Conservation (phyloP, 192 early-diverging fungal species). For the Podochytrium sp. region DNA sequence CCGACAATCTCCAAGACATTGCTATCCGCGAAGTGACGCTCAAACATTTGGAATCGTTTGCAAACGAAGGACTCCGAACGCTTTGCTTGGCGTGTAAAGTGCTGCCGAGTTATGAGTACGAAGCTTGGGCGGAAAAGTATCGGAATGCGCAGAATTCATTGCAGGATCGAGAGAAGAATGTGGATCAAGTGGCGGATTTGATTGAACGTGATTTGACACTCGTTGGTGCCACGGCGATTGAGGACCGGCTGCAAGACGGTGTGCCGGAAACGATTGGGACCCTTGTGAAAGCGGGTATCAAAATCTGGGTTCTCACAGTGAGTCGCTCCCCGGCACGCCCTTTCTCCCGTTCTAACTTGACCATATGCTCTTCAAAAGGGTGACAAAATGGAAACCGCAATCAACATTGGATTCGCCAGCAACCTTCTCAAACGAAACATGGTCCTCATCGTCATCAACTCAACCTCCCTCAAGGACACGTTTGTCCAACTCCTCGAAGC, state of each 20-base stretch:
- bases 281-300: constrained; percentile 84
- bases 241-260: constrained; percentile 95
- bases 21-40: constrained; percentile 49
- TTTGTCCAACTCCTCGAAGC: constrained; percentile 64
- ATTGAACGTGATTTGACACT: constrained; percentile 84
- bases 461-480: constrained; percentile 46
- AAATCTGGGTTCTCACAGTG: constrained; percentile 93
- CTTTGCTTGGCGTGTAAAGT: constrained; percentile 82
- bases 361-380: constrained; percentile 50
- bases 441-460: constrained; percentile 60
- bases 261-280: constrained; percentile 90
- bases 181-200: constrained; percentile 72
- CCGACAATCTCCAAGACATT: constrained; percentile 28
- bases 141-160: constrained; percentile 71
- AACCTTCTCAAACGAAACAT: constrained; percentile 53
- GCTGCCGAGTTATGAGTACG: constrained; percentile 74
- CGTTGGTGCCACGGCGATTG: constrained; percentile 94
- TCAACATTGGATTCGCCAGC: constrained; percentile 94
- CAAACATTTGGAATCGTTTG: constrained; percentile 49
- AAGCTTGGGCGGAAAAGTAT: constrained; percentile 78
- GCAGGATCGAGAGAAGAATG: constrained; percentile 71
- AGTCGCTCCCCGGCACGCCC: neutral
- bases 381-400: constrained; percentile 97
- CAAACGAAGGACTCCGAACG: constrained; percentile 81
- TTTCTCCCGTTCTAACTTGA: neutral